Evolutionary conservation across 2,329 filamentous ascomycete genomes (phyloP).

Genomic region (Xylariales sp.): DNA sequence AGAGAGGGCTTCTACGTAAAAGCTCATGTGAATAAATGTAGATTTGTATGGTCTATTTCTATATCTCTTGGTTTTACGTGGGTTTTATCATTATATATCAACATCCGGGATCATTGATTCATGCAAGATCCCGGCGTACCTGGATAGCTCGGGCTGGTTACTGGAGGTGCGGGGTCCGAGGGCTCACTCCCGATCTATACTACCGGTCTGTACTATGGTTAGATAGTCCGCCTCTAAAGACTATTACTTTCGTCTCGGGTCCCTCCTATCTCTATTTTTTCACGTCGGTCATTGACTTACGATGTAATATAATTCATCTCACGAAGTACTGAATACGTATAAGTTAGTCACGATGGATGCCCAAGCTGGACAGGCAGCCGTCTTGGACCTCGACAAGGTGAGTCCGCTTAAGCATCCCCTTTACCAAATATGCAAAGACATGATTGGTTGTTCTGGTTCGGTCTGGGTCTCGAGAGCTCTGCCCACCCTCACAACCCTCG

Average conservation of each 20-base stretch:
- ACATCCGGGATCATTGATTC: not conserved
- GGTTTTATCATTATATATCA: not conserved
- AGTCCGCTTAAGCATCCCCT: not conserved
- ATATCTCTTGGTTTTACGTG: not conserved
- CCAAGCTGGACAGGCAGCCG: constrained; percentile 35
- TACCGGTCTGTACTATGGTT: not conserved
- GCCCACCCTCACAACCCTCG: not conserved
- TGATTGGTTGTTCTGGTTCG: not conserved
- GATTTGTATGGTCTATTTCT: not conserved
- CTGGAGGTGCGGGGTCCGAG: constrained; percentile 21
- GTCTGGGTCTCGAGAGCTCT: not conserved
- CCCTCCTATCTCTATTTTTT: not conserved
- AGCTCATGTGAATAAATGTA: not conserved
- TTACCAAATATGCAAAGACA: not conserved
- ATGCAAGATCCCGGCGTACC: not conserved
- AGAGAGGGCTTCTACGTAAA: not conserved
- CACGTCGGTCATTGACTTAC: not conserved
- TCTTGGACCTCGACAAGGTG: constrained; percentile 43
- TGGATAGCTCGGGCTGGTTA: not conserved
- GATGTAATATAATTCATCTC: not conserved
- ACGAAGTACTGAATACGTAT: not conserved
- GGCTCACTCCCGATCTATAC: constrained; percentile 1
- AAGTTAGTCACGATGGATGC: constrained; percentile 32
- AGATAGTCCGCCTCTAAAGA: not conserved
- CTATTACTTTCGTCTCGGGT: not conserved